Base-by-base conservation (phyloP, 306 rosid species). In the Mucuna pruriens region DNA sequence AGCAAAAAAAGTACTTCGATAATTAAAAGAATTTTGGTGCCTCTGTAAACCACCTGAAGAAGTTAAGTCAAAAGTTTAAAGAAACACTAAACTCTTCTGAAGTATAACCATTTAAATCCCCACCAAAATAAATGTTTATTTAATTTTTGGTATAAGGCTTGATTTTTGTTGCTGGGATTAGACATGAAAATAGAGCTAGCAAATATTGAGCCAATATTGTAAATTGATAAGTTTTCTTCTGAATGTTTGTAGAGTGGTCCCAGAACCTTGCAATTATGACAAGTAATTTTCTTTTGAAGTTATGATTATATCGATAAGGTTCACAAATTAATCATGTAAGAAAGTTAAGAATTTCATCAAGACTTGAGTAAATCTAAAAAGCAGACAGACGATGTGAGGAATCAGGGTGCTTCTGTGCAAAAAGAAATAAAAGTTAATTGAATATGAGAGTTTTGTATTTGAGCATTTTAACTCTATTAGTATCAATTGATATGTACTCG, bases 241-340 rank as follows among this genome's bases (percentile, higher is more conserved):
- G 29, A 60, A 68, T 68, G 36, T 58, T 68, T 48, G 38, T 33
- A 45, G 39, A 17, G 11, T 78, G 82, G 82, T 38, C 34, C 76
- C 39, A 25, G 68, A 82, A 69, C 48, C 38, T 46, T 31, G 39
- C 63, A 66, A 75, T 34, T 68, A 54, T 78, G 67, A 20, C 31
- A 36, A 26, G 15, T 78, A 38, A 22, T 33, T 19, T 11, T 2
- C 46, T 76, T 52, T n/a, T 13, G 3, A 40, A 22, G 36, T 22
- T 74, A 69, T 60, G 61, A 58, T 71, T 49, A 49, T 49, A 6
- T 49, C n/a, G 7, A 38, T 38, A 25, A 23, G 52, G 16, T n/a
- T 74, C 10, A 17, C 46, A 49, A 49, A 7, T 74, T 62, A 15
- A 63, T 81, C 66, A 12, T 31, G 52, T 39, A 49, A 63, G n/a